phyloP scores from a whole-genome alignment of 164 flowering plant species.

The Piper longum region DNA sequence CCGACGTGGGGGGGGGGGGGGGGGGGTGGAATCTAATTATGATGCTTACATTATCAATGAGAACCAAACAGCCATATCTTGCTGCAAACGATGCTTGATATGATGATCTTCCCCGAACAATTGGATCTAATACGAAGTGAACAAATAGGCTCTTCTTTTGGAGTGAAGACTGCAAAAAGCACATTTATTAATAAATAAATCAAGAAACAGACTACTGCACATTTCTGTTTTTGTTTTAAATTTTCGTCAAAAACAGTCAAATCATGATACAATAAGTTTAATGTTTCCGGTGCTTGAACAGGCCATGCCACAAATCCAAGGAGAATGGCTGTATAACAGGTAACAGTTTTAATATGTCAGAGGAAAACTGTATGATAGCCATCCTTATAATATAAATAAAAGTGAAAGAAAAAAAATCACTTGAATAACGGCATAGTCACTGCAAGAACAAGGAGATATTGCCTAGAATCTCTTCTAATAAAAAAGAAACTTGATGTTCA shows the following conservation, averaged over 20 bases:
- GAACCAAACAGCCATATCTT: conserved; percentile 47
- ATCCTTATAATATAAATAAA: no score
- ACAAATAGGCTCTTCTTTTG: conserved; percentile 46
- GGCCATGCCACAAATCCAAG: no score
- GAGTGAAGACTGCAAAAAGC: conserved; percentile 37
- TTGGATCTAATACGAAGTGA: conserved; percentile 59
- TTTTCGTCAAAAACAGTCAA: background rate
- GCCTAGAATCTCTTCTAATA: no score
- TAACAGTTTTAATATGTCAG: no score
- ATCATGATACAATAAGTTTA: background rate
- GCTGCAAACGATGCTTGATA: conserved; percentile 50
- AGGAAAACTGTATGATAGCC: no score
- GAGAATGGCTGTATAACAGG: no score
- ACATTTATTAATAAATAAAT: background rate
- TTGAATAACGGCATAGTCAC: no score
- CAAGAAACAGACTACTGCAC: background rate
- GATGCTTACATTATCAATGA: conserved; percentile 43
- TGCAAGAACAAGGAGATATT: no score
- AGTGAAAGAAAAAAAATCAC: no score
- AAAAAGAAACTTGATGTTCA: no score
- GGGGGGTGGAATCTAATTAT: background rate
- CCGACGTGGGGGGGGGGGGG: background rate
- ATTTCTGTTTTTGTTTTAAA: background rate
- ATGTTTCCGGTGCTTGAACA: no score
- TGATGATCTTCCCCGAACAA: conserved; percentile 18